Conservation (phyloP, 2,329 filamentous ascomycete species). For the Microsporum ferrugineum region DNA sequence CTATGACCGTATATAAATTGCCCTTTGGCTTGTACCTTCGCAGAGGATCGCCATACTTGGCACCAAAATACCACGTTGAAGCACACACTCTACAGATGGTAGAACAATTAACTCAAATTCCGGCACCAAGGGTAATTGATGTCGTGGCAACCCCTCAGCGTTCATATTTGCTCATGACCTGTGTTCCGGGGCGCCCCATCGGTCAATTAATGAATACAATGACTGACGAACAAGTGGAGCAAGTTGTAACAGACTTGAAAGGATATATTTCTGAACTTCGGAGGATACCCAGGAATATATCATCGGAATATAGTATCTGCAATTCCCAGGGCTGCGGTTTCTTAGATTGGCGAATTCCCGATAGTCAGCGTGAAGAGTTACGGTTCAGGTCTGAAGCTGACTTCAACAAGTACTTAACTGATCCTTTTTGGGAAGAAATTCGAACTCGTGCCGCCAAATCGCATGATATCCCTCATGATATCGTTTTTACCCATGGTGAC, state of each 20-base stretch:
- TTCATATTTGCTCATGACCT: constrained; percentile 14
- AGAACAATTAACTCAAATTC: constrained; percentile 9
- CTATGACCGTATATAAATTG: constrained; percentile 10
- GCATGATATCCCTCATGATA: constrained; percentile 14
- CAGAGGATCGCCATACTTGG: constrained; percentile 6
- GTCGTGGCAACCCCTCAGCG: constrained; percentile 4
- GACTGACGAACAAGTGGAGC: constrained; percentile 13
- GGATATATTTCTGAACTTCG: constrained; percentile 10
- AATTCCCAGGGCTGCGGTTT: constrained; percentile 11
- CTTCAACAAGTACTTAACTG: constrained; percentile 13
- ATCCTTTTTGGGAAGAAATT: constrained; percentile 11
- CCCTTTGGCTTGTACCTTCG: constrained; percentile 15
- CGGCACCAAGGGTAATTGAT: constrained; percentile 11
- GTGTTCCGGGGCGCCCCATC: constrained; percentile 13
- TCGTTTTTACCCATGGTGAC: constrained; percentile 23
- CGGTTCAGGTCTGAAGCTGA: constrained; percentile 12
- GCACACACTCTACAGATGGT: constrained; percentile 10
- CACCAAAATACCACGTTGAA: constrained; percentile 8
- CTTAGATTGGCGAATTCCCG: constrained; percentile 12
- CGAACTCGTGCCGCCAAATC: constrained; percentile 8
- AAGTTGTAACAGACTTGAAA: constrained; percentile 11
- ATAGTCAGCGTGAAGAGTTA: constrained; percentile 12
- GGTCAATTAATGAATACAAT: constrained; percentile 9
- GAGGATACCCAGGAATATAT: neutral
- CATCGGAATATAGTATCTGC: constrained; percentile 9